These are phyloP conservation scores for Kwoniella shivajii DNA, from an alignment of 1,284 basidiomycete genomes.

Conservation along the genomic window DNA sequence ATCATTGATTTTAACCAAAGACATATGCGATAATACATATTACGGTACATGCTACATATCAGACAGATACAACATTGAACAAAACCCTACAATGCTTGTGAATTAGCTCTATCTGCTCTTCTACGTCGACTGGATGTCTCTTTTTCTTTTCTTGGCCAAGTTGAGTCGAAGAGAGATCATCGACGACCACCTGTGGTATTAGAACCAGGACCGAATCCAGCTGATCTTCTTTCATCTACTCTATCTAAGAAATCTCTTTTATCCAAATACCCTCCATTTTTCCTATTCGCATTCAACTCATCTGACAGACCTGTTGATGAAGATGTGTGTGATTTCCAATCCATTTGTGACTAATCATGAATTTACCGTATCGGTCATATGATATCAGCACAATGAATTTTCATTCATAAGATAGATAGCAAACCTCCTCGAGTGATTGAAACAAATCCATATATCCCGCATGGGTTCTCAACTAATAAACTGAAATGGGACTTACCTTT, in stretches of 20 bases:
- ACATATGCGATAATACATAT: too few species aligned
- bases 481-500: slow-evolving; percentile 50
- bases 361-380: background rate
- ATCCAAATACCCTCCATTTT: slow-evolving; percentile 47
- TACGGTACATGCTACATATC: too few species aligned
- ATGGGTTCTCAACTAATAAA: too few species aligned
- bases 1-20: too few species aligned
- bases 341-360: slow-evolving; percentile 44
- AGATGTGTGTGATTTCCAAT: slow-evolving; percentile 49
- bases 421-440: too few species aligned
- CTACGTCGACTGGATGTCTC: background rate
- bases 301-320: slow-evolving; percentile 28
- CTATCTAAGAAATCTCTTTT: slow-evolving; percentile 51
- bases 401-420: background rate
- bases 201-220: slow-evolving; percentile 12
- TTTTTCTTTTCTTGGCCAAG: too few species aligned
- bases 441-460: too few species aligned
- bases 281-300: slow-evolving; percentile 47
- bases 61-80: too few species aligned
- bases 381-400: background rate
- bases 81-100: too few species aligned
- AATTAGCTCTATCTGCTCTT: background rate
- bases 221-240: slow-evolving; percentile 41
- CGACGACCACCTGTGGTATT: background rate
- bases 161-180: background rate